Conservation (phyloP, 495 filamentous ascomycete species). For the Aspergillus panamensis region DNA sequence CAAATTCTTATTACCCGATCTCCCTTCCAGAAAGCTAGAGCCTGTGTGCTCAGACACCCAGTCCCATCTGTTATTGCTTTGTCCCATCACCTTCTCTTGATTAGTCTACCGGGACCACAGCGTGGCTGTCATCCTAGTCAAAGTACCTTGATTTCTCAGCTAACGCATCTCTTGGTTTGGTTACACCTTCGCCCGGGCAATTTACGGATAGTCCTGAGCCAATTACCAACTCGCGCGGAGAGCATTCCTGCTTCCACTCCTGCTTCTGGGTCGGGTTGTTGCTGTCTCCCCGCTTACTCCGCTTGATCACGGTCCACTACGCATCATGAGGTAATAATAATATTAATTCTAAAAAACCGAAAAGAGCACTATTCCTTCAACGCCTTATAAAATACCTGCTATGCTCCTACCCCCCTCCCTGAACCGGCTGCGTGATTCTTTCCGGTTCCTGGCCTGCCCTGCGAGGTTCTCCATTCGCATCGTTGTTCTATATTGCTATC, state of each 20-base stretch:
- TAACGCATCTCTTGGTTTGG: slow-evolving; percentile 10
- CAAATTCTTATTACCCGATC: neutral
- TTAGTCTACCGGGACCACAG: neutral
- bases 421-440: slow-evolving; percentile 25
- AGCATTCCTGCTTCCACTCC: slow-evolving; percentile 12
- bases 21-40: neutral
- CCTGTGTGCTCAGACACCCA: neutral
- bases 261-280: slow-evolving; percentile 13
- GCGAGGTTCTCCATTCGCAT: slow-evolving; percentile 32
- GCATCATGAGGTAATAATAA: slow-evolving; percentile 23
- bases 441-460: slow-evolving; percentile 33
- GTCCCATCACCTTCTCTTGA: neutral
- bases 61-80: neutral
- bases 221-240: slow-evolving; percentile 9
- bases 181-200: slow-evolving; percentile 21
- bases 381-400: slow-evolving; percentile 6
- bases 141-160: neutral
- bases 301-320: slow-evolving; percentile 2
- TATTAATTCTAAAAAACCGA: neutral
- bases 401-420: slow-evolving; percentile 14
- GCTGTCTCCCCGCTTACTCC: slow-evolving; percentile 12
- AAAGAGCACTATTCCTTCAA: neutral
- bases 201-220: slow-evolving; percentile 9
- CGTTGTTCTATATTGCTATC: slow-evolving; percentile 28
- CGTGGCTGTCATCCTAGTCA: slow-evolving; percentile 7